Evolutionary conservation across 108 stramenopile genomes (phyloP).

Genomic region (Schizochytrium sp.): DNA sequence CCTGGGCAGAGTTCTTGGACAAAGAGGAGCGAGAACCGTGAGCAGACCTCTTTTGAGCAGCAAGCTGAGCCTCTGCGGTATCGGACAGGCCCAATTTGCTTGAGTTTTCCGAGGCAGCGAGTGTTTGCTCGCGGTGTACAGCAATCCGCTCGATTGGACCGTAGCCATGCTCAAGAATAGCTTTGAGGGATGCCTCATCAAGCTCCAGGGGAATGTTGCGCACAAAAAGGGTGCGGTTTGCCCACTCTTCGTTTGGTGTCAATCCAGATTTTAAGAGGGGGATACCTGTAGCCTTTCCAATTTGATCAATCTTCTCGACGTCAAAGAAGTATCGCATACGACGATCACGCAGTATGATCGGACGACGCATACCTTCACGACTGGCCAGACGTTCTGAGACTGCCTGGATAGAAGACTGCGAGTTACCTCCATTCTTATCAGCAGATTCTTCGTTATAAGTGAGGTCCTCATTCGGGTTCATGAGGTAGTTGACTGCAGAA

Average conservation of each 20-base stretch:
- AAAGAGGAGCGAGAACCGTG: too few relatives aligned
- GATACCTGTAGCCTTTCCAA: not conserved
- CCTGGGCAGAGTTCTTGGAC: too few relatives aligned
- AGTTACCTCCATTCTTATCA: not conserved
- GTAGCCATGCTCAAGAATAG: not conserved
- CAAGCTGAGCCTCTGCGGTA: not conserved
- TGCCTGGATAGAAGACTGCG: not conserved
- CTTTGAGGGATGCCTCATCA: not conserved
- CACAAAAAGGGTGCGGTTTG: constrained; percentile 1
- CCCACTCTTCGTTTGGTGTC: constrained; percentile 16
- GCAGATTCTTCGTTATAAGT: not conserved
- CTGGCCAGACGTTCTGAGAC: not conserved
- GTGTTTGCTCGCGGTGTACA: not conserved
- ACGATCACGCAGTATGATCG: not conserved
- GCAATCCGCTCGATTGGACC: constrained; percentile 6
- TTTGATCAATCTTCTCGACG: not conserved
- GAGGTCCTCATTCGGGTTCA: not conserved
- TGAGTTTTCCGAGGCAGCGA: not conserved
- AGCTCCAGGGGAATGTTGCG: not conserved
- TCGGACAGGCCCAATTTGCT: not conserved
- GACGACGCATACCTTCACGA: not conserved
- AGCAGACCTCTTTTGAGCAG: not conserved
- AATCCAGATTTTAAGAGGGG: not conserved
- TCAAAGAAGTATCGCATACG: constrained; percentile 37
- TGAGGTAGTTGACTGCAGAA: not conserved